Conservation (phyloP, 192 early-diverging fungal genomes). For the Kappamyces sp. region DNA sequence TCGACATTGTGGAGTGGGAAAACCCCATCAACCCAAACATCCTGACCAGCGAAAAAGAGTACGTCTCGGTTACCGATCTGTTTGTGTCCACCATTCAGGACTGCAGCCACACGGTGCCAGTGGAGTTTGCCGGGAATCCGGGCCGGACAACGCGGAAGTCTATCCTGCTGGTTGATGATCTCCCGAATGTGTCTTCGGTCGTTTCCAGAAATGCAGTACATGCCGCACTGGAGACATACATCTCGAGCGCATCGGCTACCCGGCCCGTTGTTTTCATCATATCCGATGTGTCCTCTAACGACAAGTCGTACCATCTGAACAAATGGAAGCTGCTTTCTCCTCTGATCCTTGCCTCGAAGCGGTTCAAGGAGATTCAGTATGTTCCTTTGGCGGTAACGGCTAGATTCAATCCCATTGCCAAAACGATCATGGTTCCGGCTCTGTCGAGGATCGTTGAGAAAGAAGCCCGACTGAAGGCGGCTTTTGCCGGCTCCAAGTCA, state of each 20-base stretch:
- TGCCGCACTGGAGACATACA: not conserved
- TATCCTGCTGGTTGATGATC: slow-evolving; percentile 5
- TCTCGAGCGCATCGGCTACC: not conserved
- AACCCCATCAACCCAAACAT: not conserved
- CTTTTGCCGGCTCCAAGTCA: not conserved
- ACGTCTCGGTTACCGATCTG: too few relatives aligned
- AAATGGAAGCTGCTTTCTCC: slow-evolving; percentile 3
- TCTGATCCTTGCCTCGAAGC: too few relatives aligned
- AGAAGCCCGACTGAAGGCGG: not conserved
- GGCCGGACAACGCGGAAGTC: too few relatives aligned
- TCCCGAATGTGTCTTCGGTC: slow-evolving; percentile 1
- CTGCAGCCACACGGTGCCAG: too few relatives aligned
- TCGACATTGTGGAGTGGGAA: slow-evolving; percentile 7
- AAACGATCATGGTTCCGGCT: slow-evolving; percentile 4
- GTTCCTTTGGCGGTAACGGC: not conserved
- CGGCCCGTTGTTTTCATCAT: slow-evolving; percentile 6
- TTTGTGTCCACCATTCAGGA: too few relatives aligned
- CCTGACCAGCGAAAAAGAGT: not conserved
- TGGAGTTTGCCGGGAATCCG: too few relatives aligned
- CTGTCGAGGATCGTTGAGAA: not conserved
- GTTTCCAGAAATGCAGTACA: not conserved
- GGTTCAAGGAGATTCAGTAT: not conserved
- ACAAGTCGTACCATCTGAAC: not conserved
- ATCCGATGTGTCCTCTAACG: not conserved
- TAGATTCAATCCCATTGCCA: slow-evolving; percentile 14